Conservation (phyloP, 495 filamentous ascomycete genomes). For the Talaromyces stipitatus region DNA sequence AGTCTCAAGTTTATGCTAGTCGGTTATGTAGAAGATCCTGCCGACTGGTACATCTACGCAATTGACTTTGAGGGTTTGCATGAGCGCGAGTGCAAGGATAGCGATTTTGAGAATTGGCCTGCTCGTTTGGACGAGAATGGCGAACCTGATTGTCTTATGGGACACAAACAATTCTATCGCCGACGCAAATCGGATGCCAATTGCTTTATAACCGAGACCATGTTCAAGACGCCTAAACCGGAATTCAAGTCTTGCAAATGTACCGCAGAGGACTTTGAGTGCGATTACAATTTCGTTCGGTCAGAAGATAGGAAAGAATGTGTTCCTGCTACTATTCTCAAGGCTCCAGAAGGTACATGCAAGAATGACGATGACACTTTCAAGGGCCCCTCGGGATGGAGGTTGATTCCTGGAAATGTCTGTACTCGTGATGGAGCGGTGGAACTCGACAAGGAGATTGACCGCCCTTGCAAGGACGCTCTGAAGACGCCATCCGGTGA, state of each 20-base stretch:
- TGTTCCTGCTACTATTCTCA: constrained; percentile 44
- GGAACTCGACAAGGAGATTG: constrained; percentile 35
- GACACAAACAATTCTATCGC: constrained; percentile 75
- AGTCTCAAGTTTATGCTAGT: constrained; percentile 81
- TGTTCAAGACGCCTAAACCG: constrained; percentile 62
- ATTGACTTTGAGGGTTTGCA: constrained; percentile 80
- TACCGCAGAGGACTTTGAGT: constrained; percentile 79
- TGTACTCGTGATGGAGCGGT: constrained; percentile 56
- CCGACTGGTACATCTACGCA: constrained; percentile 47
- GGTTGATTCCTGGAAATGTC: constrained; percentile 83
- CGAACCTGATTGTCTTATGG: constrained; percentile 86
- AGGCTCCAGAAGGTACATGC: constrained; percentile 54
- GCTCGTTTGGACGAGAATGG: constrained; percentile 74
- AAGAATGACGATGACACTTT: constrained; percentile 59
- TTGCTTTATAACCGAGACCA: constrained; percentile 77
- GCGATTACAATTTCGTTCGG: constrained; percentile 78
- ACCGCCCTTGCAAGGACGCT: constrained; percentile 44
- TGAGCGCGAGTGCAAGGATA: constrained; percentile 68
- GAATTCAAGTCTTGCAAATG: constrained; percentile 69
- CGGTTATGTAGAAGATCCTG: constrained; percentile 37
- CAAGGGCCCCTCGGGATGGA: constrained; percentile 79
- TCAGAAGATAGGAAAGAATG: constrained; percentile 60
- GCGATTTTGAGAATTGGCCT: constrained; percentile 81
- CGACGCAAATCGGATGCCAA: constrained; percentile 77
- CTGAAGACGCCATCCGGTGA: constrained; percentile 39